Evolutionary conservation across 2,329 filamentous ascomycete genomes (phyloP).

Genomic region (Penicillium sp.): DNA sequence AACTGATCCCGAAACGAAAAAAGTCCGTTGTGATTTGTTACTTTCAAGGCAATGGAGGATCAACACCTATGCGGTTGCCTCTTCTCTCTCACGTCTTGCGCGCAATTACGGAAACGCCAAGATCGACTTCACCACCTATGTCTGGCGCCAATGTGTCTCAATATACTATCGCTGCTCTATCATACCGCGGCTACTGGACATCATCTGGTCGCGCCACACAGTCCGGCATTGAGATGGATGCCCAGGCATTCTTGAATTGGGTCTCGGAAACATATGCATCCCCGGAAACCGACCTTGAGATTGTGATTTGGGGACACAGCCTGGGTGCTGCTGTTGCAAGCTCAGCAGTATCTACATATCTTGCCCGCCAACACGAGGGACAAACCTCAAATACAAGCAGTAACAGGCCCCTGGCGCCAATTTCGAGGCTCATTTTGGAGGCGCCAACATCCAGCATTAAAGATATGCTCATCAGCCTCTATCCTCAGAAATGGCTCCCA

Average conservation of each 20-base stretch:
- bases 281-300: slow-evolving; percentile 19
- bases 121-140: not conserved
- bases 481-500: slow-evolving; percentile 76
- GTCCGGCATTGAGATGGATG: slow-evolving; percentile 66
- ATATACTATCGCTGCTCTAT: slow-evolving; percentile 49
- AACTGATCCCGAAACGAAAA: not conserved
- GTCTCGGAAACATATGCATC: slow-evolving; percentile 45
- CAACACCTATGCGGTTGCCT: slow-evolving; percentile 34
- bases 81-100: slow-evolving; percentile 48
- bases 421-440: slow-evolving; percentile 63
- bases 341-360: slow-evolving; percentile 52
- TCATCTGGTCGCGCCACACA: slow-evolving; percentile 70
- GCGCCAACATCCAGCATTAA: slow-evolving; percentile 71
- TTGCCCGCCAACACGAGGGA: slow-evolving; percentile 19
- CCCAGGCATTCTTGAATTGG: slow-evolving; percentile 63
- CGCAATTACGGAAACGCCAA: slow-evolving; percentile 12
- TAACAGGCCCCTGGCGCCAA: slow-evolving; percentile 7
- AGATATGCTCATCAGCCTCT: slow-evolving; percentile 68
- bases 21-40: slow-evolving; percentile 31
- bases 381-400: not conserved
- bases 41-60: slow-evolving; percentile 36
- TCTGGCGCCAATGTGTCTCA: not conserved
- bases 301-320: slow-evolving; percentile 74
- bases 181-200: slow-evolving; percentile 74
- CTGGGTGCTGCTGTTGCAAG: slow-evolving; percentile 71